Conservation (phyloP, 495 filamentous ascomycete genomes). For the Xylaria curta region DNA sequence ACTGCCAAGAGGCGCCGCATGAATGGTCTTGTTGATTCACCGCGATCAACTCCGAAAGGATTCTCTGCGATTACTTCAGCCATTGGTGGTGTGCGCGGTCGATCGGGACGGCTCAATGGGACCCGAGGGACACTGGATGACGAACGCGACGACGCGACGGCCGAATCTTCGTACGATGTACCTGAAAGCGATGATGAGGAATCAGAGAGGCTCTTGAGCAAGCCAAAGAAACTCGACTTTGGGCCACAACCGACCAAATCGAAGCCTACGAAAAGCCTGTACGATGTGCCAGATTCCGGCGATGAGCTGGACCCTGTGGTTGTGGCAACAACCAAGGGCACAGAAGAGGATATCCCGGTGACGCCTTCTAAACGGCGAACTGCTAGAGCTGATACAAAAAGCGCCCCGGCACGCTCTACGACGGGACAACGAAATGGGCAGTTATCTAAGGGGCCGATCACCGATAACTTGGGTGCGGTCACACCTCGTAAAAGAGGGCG, state of each 20-base stretch:
- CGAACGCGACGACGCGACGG: conserved; percentile 21
- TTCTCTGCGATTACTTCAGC: conserved; percentile 37
- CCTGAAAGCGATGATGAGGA: conserved; percentile 33
- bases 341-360: conserved; percentile 22
- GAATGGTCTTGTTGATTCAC: conserved; percentile 29
- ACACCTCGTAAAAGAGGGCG: conserved; percentile 35
- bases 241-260: conserved; percentile 30
- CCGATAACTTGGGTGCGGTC: conserved; percentile 16
- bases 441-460: background rate
- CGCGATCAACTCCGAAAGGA: conserved; percentile 34
- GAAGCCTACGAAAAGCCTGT: conserved; percentile 36
- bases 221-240: conserved; percentile 27
- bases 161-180: conserved; percentile 32
- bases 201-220: conserved; percentile 28
- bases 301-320: conserved; percentile 35
- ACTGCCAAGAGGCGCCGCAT: conserved; percentile 44
- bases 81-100: conserved; percentile 29
- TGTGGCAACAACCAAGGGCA: background rate
- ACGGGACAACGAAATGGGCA: background rate
- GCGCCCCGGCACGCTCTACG: conserved; percentile 11
- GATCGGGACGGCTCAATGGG: conserved; percentile 16
- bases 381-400: conserved; percentile 26
- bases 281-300: conserved; percentile 51
- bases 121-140: conserved; percentile 10
- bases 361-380: conserved; percentile 28